Evolutionary conservation across 345 rosid species (phyloP), one percentile per base, ranked within the genome.

Genomic region (Ceriops decandra): DNA sequence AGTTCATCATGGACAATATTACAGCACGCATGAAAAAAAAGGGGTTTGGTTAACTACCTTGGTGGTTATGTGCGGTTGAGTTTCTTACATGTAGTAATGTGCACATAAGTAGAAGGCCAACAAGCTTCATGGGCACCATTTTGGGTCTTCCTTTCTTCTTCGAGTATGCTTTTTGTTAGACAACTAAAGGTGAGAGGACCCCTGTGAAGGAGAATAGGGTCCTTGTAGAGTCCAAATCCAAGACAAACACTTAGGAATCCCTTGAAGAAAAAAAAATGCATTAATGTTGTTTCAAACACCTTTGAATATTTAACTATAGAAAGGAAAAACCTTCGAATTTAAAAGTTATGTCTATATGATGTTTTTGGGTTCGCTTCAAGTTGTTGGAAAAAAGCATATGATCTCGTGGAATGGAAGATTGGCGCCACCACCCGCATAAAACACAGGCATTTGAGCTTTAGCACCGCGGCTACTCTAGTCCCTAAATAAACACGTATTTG

Each of bases 381-480:
- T 33, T 72, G 71, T 53, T 61, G 71, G 68, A 65, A 74, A 67
- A 70, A 61, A 54, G 70, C 31, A 2, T 73, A 57, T 71, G 79
- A 78, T 72, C 68, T 83, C 82, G 81, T 83, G 87, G 72, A 77
- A 74, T 68, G 70, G 84, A 83, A 85, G 84, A 1, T 36, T 66
- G 36, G 52, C 33, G 15, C 22, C 8, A 21, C 30, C 17, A 49
- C 62, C 27, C 38, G 27, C 51, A 63, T 67, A 69, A 61, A 63
- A 20, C 15, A 57, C 5, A 27, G 28, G 58, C 30, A 19, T 66
- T 26, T 42, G 35, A 0, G 33, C 60, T 35, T 35, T 52, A 53
- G 42, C 17, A 57, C 15, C 17, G 9, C 16, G 1, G 33, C 56
- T 53, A 8, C 60, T 66, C 75, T 49, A 19, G 22, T 76, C 27